A percentile compares a stretch with the other conserved stretches of the same genome.
Evolutionary conservation across 441 rosid genomes (phyloP).

Genomic region (Pelargonium cotyledonis): DNA sequence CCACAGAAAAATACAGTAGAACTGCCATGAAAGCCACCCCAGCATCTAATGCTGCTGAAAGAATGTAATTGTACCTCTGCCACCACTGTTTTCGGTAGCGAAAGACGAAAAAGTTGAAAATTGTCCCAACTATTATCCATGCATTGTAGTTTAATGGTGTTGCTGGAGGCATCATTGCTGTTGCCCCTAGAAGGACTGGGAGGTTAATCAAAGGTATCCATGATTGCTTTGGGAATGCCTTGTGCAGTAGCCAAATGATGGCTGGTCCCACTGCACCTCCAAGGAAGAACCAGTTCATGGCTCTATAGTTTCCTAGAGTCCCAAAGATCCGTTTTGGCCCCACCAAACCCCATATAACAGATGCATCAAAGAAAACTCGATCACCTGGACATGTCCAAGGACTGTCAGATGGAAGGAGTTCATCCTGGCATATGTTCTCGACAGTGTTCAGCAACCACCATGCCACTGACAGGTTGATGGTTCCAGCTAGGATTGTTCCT

Average conservation of each 20-base stretch:
- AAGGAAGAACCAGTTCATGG: conserved; percentile 77
- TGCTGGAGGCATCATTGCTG: conserved; percentile 72
- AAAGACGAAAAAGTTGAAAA: conserved; percentile 70
- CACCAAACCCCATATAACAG: conserved; percentile 81
- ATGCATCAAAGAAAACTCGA: conserved; percentile 78
- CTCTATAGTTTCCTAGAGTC: conserved; percentile 52
- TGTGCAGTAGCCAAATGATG: conserved; percentile 58
- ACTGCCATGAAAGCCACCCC: conserved; percentile 87
- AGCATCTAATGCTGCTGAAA: conserved; percentile 78
- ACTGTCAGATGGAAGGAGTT: conserved; percentile 57
- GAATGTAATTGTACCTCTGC: conserved; percentile 80
- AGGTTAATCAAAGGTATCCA: conserved; percentile 83
- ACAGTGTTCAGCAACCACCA: conserved; percentile 77
- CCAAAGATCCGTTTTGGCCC: conserved; percentile 78
- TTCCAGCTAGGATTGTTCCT: conserved; percentile 77
- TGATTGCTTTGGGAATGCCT: conserved; percentile 57
- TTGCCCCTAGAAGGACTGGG: conserved; percentile 75
- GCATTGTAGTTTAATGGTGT: conserved; percentile 68
- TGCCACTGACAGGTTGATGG: conserved; percentile 66
- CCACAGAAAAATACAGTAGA: conserved; percentile 50
- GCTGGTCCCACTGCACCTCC: conserved; percentile 75
- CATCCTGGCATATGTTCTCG: conserved; percentile 62
- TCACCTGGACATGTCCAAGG: conserved; percentile 89
- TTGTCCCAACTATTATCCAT: conserved; percentile 73
- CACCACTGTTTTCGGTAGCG: conserved; percentile 66